Percentiles rank a stretch among this genome's conserved stretches.
phyloP scores from a whole-genome alignment of 495 filamentous ascomycete genomes.

The Parmelia sp. region DNA sequence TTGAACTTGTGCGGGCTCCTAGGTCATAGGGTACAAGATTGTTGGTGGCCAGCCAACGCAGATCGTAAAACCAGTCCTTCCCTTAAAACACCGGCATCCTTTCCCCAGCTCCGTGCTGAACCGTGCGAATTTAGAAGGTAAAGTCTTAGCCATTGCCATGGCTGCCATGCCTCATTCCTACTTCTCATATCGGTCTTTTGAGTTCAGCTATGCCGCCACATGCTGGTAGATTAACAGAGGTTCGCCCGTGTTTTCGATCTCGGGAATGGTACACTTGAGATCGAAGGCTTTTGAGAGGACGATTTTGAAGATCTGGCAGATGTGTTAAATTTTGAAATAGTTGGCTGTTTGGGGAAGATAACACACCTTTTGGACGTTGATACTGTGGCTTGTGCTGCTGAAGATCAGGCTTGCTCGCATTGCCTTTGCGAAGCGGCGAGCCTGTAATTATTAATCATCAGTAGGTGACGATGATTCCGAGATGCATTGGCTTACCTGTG shows the following conservation, averaged over 20 bases:
- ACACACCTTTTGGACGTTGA: constrained; percentile 95
- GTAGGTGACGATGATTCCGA: neutral
- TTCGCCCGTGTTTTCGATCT: constrained; percentile 96
- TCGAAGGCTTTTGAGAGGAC: constrained; percentile 98
- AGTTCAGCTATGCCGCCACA: constrained; percentile 34
- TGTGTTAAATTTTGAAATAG: constrained; percentile 25
- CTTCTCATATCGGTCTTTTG: neutral
- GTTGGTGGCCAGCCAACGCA: constrained; percentile 1
- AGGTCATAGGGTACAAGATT: neutral
- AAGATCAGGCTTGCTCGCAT: constrained; percentile 98
- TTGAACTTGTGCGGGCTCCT: neutral
- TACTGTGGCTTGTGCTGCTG: constrained; percentile 96
- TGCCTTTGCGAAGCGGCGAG: constrained; percentile 90
- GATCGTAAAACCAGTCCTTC: neutral
- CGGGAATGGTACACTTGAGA: constrained; percentile 96
- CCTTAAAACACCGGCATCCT: neutral
- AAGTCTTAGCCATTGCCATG: neutral
- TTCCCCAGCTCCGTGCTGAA: constrained; percentile 15
- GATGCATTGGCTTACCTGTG: constrained; percentile 55
- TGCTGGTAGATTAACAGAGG: constrained; percentile 91
- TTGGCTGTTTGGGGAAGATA: neutral
- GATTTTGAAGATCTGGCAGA: constrained; percentile 91
- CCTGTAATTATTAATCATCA: constrained; percentile 45
- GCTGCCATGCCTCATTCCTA: constrained; percentile 4
- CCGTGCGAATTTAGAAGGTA: constrained; percentile 4